Base-by-base conservation (phyloP, 352 stramenopile species). In the Plasmopara muralis region DNA sequence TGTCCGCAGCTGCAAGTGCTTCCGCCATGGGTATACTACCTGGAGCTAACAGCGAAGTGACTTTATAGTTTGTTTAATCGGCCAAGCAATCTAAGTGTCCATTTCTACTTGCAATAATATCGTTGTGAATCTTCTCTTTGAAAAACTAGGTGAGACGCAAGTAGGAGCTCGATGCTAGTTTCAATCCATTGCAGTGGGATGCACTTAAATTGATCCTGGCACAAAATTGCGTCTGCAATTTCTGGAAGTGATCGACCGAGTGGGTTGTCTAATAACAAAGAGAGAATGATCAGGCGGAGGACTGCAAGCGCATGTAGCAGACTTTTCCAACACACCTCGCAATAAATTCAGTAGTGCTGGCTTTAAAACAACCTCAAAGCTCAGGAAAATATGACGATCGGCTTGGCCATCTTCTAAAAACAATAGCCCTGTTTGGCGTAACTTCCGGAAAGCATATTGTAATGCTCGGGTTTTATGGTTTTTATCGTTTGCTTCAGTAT, bases 1-100 rank as follows among this genome's bases (percentile, higher is more conserved):
- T 25, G 20, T 25, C 20, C 20, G 20, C 20, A 25, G 20, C 20
- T 25, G 20, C 20, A 25, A 25, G 20, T 25, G 20, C 20, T 25
- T 25, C 20, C 20, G 3, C 20, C 85, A 25, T 96, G 87, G 87
- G 70, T 95, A 0, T 95, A 87, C 52, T 96, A 96, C 53, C 61
- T 96, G 41, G 71, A 90, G 62, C 56, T 61, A 0, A 55, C 49
- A 31, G 14, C 51, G 38, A 40, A 25, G 55, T 15, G 20, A 25
- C 20, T 1, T 25, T 25, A 25, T 25, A 25, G 20, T 3, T 25
- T 25, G 20, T 25, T 25, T 3, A 25, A 14, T 38, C 2, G 9
- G 9, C 33, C 13, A 9, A 38, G 9, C 9, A 38, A 5, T 38
- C n/a, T 5, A 14, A 38, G 9, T 38, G 33, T 38, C 33, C 35